These are phyloP conservation scores for Nitzschia palea DNA, from an alignment of 108 stramenopile species.

Conservation along the genomic window DNA sequence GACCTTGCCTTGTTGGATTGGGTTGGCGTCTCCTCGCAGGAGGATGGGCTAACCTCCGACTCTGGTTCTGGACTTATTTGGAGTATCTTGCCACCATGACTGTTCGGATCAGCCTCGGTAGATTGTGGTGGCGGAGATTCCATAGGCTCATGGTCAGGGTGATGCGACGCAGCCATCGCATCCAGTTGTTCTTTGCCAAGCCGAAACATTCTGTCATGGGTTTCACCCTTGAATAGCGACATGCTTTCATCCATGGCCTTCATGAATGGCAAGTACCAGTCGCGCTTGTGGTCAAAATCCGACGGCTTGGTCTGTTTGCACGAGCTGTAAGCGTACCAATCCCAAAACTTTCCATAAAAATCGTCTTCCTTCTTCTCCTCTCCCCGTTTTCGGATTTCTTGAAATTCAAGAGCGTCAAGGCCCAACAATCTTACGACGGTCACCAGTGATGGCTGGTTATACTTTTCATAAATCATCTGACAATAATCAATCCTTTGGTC, in stretches of 20 bases:
- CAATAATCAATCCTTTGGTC: background rate
- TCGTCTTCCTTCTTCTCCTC: background rate
- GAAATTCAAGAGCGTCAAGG: background rate
- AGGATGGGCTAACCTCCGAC: background rate
- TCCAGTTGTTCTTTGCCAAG: background rate
- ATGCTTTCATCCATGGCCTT: background rate
- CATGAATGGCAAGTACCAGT: slow-evolving; percentile 2
- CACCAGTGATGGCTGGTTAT: background rate
- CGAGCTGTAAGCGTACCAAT: background rate
- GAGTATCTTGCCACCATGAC: background rate
- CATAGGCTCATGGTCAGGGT: too few species aligned
- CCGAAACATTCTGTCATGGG: background rate
- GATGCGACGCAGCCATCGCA: too few species aligned
- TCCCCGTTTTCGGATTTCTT: background rate
- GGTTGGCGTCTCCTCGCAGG: background rate
- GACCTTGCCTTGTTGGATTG: background rate
- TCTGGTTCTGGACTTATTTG: background rate
- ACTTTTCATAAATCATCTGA: background rate
- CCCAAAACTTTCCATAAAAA: background rate
- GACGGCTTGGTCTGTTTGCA: background rate
- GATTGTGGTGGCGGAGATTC: too few species aligned
- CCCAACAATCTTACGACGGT: background rate
- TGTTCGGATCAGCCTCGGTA: background rate
- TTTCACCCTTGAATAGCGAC: background rate
- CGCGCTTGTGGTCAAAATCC: background rate